Evolutionary conservation across 2,329 filamentous ascomycete genomes (phyloP).

Genomic region (Coniosporium tulheliwenetii): DNA sequence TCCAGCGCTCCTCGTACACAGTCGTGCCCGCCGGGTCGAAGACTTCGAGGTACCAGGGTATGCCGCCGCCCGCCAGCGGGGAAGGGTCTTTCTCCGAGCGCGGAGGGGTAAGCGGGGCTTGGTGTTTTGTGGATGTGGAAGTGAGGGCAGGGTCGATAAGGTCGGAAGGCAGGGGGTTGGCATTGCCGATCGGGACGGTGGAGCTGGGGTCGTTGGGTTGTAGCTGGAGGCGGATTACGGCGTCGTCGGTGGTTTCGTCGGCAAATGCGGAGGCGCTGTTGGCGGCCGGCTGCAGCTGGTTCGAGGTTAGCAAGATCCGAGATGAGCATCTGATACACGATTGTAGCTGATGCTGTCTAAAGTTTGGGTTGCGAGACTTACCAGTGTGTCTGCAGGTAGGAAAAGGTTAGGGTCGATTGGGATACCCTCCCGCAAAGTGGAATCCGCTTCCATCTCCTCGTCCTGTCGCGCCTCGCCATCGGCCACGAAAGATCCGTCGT

Average conservation of each 20-base stretch:
- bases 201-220: neutral
- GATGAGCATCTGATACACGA: too few species aligned
- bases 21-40: slow-evolving; percentile 73
- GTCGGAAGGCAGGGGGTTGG: slow-evolving; percentile 15
- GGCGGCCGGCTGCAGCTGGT: neutral
- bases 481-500: neutral
- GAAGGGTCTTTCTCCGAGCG: slow-evolving; percentile 30
- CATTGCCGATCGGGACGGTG: slow-evolving; percentile 2
- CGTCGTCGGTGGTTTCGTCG: slow-evolving; percentile 2
- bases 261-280: neutral
- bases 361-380: neutral
- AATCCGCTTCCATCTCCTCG: too few species aligned
- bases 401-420: too few species aligned
- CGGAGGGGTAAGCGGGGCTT: slow-evolving; percentile 48
- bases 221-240: slow-evolving; percentile 1
- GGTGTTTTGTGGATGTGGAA: slow-evolving; percentile 23
- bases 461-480: too few species aligned
- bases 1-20: slow-evolving; percentile 59
- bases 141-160: slow-evolving; percentile 10
- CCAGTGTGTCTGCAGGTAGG: too few species aligned
- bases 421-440: too few species aligned
- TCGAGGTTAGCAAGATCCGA: neutral
- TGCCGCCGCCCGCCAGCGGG: slow-evolving; percentile 54
- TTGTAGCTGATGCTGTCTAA: neutral
- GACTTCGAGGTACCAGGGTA: slow-evolving; percentile 74